These are phyloP conservation scores for Saccharomycopsis malanga DNA, from an alignment of 805 yeast species.

Conservation along the genomic window DNA sequence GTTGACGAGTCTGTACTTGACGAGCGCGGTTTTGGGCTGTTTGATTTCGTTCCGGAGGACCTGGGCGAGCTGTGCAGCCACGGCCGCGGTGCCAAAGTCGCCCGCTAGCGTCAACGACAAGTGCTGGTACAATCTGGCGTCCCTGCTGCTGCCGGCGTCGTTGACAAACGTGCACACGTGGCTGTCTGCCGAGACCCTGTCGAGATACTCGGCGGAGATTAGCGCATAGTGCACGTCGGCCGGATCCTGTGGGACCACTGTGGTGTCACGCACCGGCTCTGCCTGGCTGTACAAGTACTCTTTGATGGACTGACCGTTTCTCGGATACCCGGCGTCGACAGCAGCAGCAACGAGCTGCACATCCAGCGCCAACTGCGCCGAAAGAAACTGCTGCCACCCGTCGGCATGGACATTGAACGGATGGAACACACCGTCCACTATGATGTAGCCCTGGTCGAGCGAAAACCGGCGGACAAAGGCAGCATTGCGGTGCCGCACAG, in stretches of 20 bases:
- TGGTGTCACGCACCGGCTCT: conserved; percentile 37
- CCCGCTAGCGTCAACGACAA: conserved; percentile 43
- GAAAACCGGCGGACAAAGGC: conserved; percentile 34
- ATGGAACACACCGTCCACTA: conserved; percentile 68
- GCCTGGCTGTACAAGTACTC: conserved; percentile 39
- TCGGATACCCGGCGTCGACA: conserved; percentile 27
- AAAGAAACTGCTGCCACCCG: conserved; percentile 47
- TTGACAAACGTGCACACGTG: conserved; percentile 23
- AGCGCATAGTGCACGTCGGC: conserved; percentile 29
- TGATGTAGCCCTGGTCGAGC: conserved; percentile 42
- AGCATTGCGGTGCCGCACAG: conserved; percentile 20
- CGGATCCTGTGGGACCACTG: conserved; percentile 44
- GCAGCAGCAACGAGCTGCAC: conserved; percentile 26
- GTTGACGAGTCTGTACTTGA: conserved; percentile 37
- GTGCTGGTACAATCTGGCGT: conserved; percentile 28
- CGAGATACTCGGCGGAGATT: conserved; percentile 21
- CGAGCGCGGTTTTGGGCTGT: conserved; percentile 26
- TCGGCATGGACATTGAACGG: conserved; percentile 36
- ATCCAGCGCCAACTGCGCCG: conserved; percentile 52
- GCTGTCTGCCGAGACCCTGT: conserved; percentile 5
- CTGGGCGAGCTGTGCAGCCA: conserved; percentile 39
- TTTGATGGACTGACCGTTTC: conserved; percentile 29
- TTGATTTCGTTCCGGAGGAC: conserved; percentile 26
- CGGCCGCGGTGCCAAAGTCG: conserved; percentile 36
- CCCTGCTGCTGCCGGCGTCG: background rate